Base-by-base conservation (phyloP, 495 filamentous ascomycete genomes). In the Pseudotulostoma volvatum region DNA sequence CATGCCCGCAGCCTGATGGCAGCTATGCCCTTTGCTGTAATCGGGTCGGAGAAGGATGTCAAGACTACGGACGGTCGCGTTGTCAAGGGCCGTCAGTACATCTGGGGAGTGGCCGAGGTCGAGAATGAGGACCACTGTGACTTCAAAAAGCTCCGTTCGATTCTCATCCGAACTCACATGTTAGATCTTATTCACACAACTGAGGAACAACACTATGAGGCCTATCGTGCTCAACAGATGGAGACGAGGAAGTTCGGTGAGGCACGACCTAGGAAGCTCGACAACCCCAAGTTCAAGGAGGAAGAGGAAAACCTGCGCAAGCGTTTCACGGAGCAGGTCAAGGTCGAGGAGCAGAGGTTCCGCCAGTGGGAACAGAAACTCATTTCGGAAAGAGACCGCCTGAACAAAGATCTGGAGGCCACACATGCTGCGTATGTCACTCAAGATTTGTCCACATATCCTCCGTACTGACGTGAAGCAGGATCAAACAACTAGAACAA, bases 221-320 rank as follows among this genome's bases (percentile, higher is more conserved):
- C 84, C 37, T 97, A 97, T 68, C 87, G 90, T 48, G 90, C 92
- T 23, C 83, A 90, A 59, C 90, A 97, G 62, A 97, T 97, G 90
- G 90, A 97, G 76, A 97, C 90, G 37, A 76, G 90, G 61, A 97
- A 97, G 65, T 96, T 96, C 48, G 90, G 90, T 59, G 90, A 97
- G 70, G 88, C 88, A 32, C 75, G 90, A 38, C 90, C 90, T 45
- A 71, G 86, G 61, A 97, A 97, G 71, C 72, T 97, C 44, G 90
- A 97, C 70, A 97, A 97, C 70, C 90, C 90, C 61, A 96, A 96
- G 73, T 97, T 96, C 77, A 97, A 97, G 72, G 90, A 97, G 59
- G 90, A 97, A 61, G 90, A 97, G 53, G 90, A 97, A 71, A 83
- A 78, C 45, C 71, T 97, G 47, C 77, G 90, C 59, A 97, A 97